A percentile compares a stretch with the other conserved stretches of the same genome.
phyloP scores from a whole-genome alignment of 2,329 filamentous ascomycete species.

The Rachicladosporium sp. region DNA sequence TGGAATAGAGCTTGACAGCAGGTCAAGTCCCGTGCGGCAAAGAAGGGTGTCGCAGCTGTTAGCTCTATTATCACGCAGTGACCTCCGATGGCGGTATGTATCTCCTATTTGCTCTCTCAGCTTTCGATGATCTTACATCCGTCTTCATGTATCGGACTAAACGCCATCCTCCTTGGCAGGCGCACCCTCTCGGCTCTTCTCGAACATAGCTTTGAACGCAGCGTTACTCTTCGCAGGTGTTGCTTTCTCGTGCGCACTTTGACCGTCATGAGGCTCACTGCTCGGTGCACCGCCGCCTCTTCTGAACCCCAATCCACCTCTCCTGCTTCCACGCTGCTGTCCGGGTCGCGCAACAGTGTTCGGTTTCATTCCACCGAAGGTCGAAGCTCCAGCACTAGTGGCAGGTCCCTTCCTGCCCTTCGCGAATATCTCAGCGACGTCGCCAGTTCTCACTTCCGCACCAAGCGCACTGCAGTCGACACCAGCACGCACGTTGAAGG shows the following conservation, averaged over 20 bases:
- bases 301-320: slow-evolving; percentile 39
- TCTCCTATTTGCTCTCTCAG: too few species aligned
- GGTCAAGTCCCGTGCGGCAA: too few species aligned
- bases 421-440: slow-evolving; percentile 38
- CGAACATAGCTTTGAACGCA: slow-evolving; percentile 45
- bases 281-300: slow-evolving; percentile 23
- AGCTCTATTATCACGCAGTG: too few species aligned
- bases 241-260: slow-evolving; percentile 15
- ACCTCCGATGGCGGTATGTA: too few species aligned
- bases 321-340: slow-evolving; percentile 32
- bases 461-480: slow-evolving; percentile 30
- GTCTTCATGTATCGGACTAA: background rate
- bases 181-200: slow-evolving; percentile 17
- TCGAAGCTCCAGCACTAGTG: slow-evolving; percentile 16
- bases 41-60: too few species aligned
- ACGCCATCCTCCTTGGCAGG: background rate
- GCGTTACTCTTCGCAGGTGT: slow-evolving; percentile 41
- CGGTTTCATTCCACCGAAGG: slow-evolving; percentile 8
- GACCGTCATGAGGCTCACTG: slow-evolving; percentile 8
- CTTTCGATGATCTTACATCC: too few species aligned
- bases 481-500: slow-evolving; percentile 54
- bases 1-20: too few species aligned
- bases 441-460: slow-evolving; percentile 33
- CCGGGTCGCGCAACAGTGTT: slow-evolving; percentile 30
- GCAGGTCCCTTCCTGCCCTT: slow-evolving; percentile 27